A percentile compares a stretch with the other conserved stretches of the same genome.
These are phyloP conservation scores for Talaromyces sp. DNA, from an alignment of 2,329 filamentous ascomycete genomes.

Conservation along the genomic window DNA sequence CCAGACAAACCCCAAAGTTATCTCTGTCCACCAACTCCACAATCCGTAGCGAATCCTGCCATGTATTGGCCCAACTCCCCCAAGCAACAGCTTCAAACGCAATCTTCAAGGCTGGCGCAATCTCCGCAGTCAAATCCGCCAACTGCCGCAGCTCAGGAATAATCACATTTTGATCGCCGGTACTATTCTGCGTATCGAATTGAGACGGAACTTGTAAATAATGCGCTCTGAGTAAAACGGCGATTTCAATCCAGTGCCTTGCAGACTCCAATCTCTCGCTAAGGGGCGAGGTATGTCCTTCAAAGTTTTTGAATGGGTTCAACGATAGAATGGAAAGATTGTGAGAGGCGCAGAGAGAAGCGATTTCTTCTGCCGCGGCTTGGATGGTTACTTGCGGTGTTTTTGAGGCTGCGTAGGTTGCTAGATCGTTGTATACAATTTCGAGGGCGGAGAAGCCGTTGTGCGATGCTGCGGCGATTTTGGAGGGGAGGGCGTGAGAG, in stretches of 20 bases:
- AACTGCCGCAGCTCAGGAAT: slow-evolving; percentile 3
- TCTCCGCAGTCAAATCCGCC: not conserved
- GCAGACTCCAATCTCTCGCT: slow-evolving; percentile 30
- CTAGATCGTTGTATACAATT: slow-evolving; percentile 34
- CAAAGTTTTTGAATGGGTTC: slow-evolving; percentile 33
- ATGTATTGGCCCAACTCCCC: slow-evolving; percentile 27
- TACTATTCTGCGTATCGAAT: slow-evolving; percentile 6
- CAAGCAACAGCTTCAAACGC: slow-evolving; percentile 32
- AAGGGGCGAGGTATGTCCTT: slow-evolving; percentile 32
- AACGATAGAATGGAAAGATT: slow-evolving; percentile 7
- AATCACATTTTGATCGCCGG: not conserved
- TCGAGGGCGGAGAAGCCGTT: slow-evolving; percentile 34
- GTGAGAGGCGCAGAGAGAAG: not conserved
- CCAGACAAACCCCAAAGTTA: slow-evolving; percentile 35
- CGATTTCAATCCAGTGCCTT: slow-evolving; percentile 31
- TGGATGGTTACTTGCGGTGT: slow-evolving; percentile 7
- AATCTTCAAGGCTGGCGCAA: slow-evolving; percentile 22
- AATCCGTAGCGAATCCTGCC: slow-evolving; percentile 30
- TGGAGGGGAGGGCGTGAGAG: slow-evolving; percentile 32
- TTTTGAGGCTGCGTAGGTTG: slow-evolving; percentile 23
- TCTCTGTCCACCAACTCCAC: slow-evolving; percentile 27
- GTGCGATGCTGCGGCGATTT: slow-evolving; percentile 30
- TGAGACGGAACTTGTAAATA: slow-evolving; percentile 12
- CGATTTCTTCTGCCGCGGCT: not conserved
- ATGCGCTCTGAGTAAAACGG: not conserved